Evolutionary conservation across 2,329 filamentous ascomycete genomes (phyloP).

Genomic region (Cladosporium halotolerans): DNA sequence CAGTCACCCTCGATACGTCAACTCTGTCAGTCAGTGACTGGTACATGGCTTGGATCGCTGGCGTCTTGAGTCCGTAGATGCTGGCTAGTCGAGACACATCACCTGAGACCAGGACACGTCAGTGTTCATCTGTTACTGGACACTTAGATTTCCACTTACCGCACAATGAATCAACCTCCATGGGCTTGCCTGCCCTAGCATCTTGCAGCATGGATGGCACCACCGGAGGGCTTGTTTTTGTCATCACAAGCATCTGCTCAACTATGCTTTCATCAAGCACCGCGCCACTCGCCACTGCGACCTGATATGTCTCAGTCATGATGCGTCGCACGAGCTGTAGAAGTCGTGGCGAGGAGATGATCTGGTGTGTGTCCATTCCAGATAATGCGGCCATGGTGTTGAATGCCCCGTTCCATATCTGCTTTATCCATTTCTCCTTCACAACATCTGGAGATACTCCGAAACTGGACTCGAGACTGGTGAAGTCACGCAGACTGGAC

Average conservation of each 20-base stretch:
- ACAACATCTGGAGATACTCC: slow-evolving; percentile 13
- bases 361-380: slow-evolving; percentile 18
- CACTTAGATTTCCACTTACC: slow-evolving; percentile 12
- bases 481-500: slow-evolving; percentile 6
- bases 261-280: slow-evolving; percentile 13
- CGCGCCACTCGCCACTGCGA: slow-evolving; percentile 16
- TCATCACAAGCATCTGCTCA: slow-evolving; percentile 14
- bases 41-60: not conserved
- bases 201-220: slow-evolving; percentile 23
- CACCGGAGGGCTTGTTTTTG: slow-evolving; percentile 14
- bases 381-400: slow-evolving; percentile 19
- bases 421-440: slow-evolving; percentile 21
- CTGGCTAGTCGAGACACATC: not conserved
- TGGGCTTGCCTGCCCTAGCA: slow-evolving; percentile 16
- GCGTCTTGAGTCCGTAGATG: not conserved
- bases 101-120: not conserved
- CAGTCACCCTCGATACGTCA: not conserved
- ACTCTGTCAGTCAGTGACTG: not conserved
- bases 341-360: slow-evolving; percentile 13
- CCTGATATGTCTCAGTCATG: slow-evolving; percentile 17
- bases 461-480: slow-evolving; percentile 17
- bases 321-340: slow-evolving; percentile 15
- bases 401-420: slow-evolving; percentile 22
- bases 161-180: slow-evolving; percentile 21
- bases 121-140: no score